A percentile compares a stretch with the other conserved stretches of the same genome.
phyloP scores from a whole-genome alignment of 2,329 filamentous ascomycete species.

The Colletotrichum lupini region DNA sequence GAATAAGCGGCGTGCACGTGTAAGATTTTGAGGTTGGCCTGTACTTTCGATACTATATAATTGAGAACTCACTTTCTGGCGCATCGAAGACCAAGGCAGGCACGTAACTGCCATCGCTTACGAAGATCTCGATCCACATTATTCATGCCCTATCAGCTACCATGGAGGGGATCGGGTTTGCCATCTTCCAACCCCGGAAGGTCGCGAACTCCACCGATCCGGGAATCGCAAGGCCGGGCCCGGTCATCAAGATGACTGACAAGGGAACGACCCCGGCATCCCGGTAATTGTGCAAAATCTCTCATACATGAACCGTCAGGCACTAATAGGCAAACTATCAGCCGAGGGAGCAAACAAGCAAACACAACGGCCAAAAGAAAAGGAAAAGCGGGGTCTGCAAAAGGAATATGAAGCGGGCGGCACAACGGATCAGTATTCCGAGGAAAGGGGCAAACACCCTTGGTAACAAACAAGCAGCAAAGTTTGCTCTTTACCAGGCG shows the following conservation, averaged over 20 bases:
- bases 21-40: background rate
- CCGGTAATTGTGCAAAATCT: background rate
- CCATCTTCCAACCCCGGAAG: background rate
- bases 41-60: background rate
- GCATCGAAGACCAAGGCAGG: too few species aligned
- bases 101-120: too few species aligned
- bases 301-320: conserved; percentile 10
- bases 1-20: background rate
- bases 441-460: background rate
- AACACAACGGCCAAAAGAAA: background rate
- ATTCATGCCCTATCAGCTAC: too few species aligned
- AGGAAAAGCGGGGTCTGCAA: background rate
- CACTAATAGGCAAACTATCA: background rate
- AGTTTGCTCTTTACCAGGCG: background rate
- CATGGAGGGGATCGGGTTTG: background rate
- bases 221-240: background rate
- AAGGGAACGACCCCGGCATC: background rate
- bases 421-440: background rate
- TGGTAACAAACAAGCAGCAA: background rate
- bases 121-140: too few species aligned
- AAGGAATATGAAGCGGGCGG: background rate
- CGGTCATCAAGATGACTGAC: background rate
- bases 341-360: background rate
- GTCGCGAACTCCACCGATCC: background rate
- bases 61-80: background rate